Evolutionary conservation across 495 filamentous ascomycete genomes (phyloP).

Genomic region (Penicillium angulare): DNA sequence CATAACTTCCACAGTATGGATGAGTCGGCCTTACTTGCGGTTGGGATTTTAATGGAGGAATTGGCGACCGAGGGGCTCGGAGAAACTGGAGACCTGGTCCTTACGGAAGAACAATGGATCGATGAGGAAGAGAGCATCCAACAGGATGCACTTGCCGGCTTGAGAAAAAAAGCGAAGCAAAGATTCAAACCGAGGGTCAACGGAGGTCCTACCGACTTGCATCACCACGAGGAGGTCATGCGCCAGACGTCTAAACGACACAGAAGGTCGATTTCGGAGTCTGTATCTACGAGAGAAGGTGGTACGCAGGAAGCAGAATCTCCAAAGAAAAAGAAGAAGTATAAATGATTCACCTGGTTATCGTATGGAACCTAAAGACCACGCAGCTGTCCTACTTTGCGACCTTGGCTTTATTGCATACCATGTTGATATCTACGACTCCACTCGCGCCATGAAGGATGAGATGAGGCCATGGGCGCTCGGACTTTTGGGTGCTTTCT

Average conservation of each 20-base stretch:
- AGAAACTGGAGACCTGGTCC: constrained; percentile 68
- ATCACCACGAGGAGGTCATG: constrained; percentile 23
- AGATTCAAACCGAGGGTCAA: constrained; percentile 14
- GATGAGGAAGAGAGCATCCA: constrained; percentile 22
- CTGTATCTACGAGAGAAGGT: neutral
- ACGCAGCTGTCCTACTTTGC: too few species aligned
- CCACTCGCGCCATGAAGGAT: too few species aligned
- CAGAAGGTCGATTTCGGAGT: neutral
- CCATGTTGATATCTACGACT: too few species aligned
- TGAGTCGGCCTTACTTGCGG: constrained; percentile 76
- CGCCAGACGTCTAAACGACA: constrained; percentile 26
- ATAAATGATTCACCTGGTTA: neutral
- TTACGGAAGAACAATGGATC: constrained; percentile 57
- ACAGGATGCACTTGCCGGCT: constrained; percentile 3
- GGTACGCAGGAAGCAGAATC: neutral
- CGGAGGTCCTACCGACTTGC: constrained; percentile 19
- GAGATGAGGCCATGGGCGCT: too few species aligned
- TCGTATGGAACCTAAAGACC: too few species aligned
- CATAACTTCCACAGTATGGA: constrained; percentile 70
- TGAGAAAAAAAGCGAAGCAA: constrained; percentile 4
- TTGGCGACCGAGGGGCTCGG: constrained; percentile 62
- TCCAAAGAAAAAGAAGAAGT: neutral
- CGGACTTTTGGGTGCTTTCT: too few species aligned
- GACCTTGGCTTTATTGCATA: too few species aligned
- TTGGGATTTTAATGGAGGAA: constrained; percentile 84